Evolutionary conservation across 1,139 yeast species (phyloP), one percentile per base, ranked within the genome.

Genomic region (Ogataea hybrid): DNA sequence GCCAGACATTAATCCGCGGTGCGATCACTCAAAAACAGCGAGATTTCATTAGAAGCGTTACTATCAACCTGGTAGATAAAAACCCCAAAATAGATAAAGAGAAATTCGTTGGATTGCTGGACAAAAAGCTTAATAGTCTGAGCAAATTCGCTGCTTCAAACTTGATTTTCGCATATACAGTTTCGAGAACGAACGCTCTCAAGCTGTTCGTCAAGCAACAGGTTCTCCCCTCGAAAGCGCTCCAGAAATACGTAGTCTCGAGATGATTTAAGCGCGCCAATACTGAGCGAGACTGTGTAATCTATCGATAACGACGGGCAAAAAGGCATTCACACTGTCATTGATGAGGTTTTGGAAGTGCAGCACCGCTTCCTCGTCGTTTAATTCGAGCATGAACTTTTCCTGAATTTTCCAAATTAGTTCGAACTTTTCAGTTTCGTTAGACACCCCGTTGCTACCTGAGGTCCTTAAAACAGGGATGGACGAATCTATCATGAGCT

Each of bases 261-360:
- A 27, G 25, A 18, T 41, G 11, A 11, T 28, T 62, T 59, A 90
- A 0, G 97, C 90, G 49, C 97, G 68, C 98, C 98, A 92, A 60
- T 94, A 94, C 61, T 94, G 98, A 0, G 98, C 97, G 61, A 94
- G 73, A 66, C 90, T 88, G 63, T 94, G 99, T 42, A 94, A 68
- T 51, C 96, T 77, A 59, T 94, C 99, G 46, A 94, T 92, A 10
- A 94, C 96, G 58, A 90, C 90, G 0, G 98, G 98, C 50, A 90
- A 65, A 44, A 92, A 77, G 0, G 98, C 98, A 60, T 79, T 86
- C 12, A 92, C 97, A 67, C 96, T 87, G 54, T 87, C 96, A 56
- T 87, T 89, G 57, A 94, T 92, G 59, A 94, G 73, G 50, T 83
- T 87, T 59, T 90, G 97, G 77, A 94, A 92, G 58, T 90, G 96